These are phyloP conservation scores for Trichoderma arundinaceum DNA, from an alignment of 2,329 filamentous ascomycete species.

Conservation along the genomic window DNA sequence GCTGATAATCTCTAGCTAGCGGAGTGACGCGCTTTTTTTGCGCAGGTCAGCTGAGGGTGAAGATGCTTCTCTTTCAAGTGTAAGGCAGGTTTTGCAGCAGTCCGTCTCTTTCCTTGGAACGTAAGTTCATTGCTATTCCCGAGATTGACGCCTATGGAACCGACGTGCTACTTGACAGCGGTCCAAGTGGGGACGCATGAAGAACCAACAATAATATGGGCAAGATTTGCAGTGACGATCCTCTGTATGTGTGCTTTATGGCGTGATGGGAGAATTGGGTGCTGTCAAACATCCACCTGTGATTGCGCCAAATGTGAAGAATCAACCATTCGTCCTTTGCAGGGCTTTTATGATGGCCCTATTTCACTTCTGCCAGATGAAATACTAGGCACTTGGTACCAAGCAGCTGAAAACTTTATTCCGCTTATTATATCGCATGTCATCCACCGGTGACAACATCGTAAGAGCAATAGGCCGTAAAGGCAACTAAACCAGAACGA, in stretches of 20 bases:
- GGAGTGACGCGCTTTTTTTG: conserved; percentile 21
- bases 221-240: conserved; percentile 15
- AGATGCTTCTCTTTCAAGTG: not conserved
- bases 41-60: conserved; percentile 23
- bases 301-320: not conserved
- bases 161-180: not conserved
- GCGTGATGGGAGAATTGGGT: conserved; percentile 16
- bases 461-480: not conserved
- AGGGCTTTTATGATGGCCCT: not conserved
- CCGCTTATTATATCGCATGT: conserved; percentile 6
- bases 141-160: conserved; percentile 5
- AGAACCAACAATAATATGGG: not conserved
- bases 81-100: not conserved
- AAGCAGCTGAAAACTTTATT: conserved; percentile 8
- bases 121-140: not conserved
- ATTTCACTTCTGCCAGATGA: not conserved
- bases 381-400: not conserved
- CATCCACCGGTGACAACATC: not conserved
- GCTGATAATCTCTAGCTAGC: conserved; percentile 10
- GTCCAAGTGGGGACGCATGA: conserved; percentile 7
- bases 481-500: not conserved
- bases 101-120: not conserved
- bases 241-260: not conserved
- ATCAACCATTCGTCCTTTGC: not conserved
- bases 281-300: conserved; percentile 9